phyloP scores from a whole-genome alignment of 176 grass and related monocot species.

The Oryza australiensis region DNA sequence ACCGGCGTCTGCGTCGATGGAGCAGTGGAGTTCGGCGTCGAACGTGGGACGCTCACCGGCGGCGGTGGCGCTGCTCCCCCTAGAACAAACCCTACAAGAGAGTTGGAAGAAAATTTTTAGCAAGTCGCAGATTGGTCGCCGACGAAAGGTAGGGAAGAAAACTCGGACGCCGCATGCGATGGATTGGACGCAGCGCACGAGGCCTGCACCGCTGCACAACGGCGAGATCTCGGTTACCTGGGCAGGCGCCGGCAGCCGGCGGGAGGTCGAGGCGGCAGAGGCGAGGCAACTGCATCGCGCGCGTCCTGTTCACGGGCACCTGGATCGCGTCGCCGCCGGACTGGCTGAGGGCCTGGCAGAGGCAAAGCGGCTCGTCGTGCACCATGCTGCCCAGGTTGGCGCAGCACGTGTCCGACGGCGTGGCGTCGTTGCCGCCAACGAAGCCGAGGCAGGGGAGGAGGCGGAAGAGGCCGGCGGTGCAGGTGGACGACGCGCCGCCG shows the following conservation, averaged over 20 bases:
- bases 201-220: not conserved
- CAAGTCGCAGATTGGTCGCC: not conserved
- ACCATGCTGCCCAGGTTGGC: conserved; percentile 61
- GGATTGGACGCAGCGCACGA: too few species aligned
- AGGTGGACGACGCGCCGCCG: conserved; percentile 22
- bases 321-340: conserved; percentile 43
- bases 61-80: conserved; percentile 23
- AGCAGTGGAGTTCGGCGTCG: conserved; percentile 22
- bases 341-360: conserved; percentile 67
- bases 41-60: conserved; percentile 28
- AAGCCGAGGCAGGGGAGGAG: conserved; percentile 68
- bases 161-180: not conserved
- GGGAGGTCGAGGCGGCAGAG: conserved; percentile 74
- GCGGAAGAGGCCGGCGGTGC: conserved; percentile 48
- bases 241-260: conserved; percentile 34
- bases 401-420: conserved; percentile 70
- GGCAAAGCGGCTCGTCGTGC: conserved; percentile 62
- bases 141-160: not conserved
- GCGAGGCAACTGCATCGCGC: conserved; percentile 49
- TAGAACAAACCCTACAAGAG: conserved; percentile 36
- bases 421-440: conserved; percentile 30
- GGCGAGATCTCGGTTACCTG: conserved; percentile 26
- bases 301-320: conserved; percentile 60
- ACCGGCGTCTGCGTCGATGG: conserved; percentile 19
- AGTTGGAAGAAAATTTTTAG: not conserved